Conservation (phyloP, 73 alveolate genomes). For the Blepharisma stoltei region DNA sequence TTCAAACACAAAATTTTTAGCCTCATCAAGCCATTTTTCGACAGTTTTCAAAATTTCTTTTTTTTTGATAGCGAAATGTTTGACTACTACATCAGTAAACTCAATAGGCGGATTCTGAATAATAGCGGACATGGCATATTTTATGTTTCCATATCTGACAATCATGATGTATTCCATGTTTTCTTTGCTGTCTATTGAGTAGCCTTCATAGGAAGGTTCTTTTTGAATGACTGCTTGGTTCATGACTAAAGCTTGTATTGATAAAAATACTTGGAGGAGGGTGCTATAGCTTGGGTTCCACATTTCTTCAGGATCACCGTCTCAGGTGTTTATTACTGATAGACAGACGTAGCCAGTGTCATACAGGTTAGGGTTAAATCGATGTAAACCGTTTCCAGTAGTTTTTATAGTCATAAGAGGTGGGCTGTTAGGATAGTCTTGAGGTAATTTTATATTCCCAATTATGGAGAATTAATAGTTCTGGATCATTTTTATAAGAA, state of each 20-base stretch:
- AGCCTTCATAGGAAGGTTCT: conserved; percentile 68
- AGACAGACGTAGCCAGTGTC: conserved; percentile 70
- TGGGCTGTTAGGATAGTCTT: conserved; percentile 65
- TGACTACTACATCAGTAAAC: conserved; percentile 80
- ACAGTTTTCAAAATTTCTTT: conserved; percentile 88
- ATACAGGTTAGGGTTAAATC: conserved; percentile 80
- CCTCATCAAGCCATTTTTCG: conserved; percentile 81
- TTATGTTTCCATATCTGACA: conserved; percentile 89
- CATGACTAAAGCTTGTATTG: conserved; percentile 73
- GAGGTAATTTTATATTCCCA: conserved; percentile 32
- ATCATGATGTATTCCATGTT: conserved; percentile 93
- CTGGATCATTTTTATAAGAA: too few relatives aligned
- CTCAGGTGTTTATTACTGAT: conserved; percentile 70
- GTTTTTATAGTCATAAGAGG: conserved; percentile 62
- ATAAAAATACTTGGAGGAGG: conserved; percentile 51
- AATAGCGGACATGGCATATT: conserved; percentile 93
- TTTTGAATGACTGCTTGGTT: conserved; percentile 61
- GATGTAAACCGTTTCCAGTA: conserved; percentile 58
- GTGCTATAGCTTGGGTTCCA: conserved; percentile 72
- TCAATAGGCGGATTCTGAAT: conserved; percentile 91
- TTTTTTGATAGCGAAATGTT: conserved; percentile 92
- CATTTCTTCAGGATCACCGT: conserved; percentile 61
- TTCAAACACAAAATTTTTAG: conserved; percentile 33
- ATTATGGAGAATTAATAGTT: too few relatives aligned
- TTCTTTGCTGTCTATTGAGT: conserved; percentile 86